Conservation (phyloP, 257 asterid genomes). For the Agastache rugosa region DNA sequence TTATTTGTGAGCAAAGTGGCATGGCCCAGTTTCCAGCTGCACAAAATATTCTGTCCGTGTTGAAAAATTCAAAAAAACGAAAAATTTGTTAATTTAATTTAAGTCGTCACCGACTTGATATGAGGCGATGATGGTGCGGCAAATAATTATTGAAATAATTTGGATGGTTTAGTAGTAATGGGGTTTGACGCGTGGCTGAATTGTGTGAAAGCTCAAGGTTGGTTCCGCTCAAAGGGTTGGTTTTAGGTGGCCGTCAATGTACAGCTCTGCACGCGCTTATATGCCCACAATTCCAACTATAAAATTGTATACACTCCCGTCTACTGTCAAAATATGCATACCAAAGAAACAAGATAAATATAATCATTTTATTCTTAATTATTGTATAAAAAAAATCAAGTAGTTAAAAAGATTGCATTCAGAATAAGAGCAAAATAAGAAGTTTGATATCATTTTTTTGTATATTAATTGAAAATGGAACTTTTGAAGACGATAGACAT, state of each 20-base stretch:
- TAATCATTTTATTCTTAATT: too few relatives aligned
- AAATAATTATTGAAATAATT: background rate
- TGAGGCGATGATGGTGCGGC: conserved; percentile 17
- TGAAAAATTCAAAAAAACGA: background rate
- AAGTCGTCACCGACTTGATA: conserved; percentile 20
- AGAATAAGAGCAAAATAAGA: too few relatives aligned
- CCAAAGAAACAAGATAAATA: too few relatives aligned
- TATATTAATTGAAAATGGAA: too few relatives aligned
- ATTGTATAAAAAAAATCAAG: too few relatives aligned
- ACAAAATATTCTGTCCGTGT: conserved; percentile 29
- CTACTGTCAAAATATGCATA: too few relatives aligned
- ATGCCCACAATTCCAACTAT: conserved; percentile 3
- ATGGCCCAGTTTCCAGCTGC: conserved; percentile 21
- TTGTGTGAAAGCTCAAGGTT: background rate
- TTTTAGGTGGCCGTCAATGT: conserved; percentile 9
- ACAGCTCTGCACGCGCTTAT: conserved; percentile 25
- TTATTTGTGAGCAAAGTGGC: background rate
- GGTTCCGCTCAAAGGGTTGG: background rate
- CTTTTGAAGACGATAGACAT: too few relatives aligned
- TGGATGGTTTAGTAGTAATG: background rate
- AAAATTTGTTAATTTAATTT: background rate
- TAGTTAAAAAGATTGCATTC: too few relatives aligned
- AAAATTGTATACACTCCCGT: background rate
- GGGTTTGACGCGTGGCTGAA: conserved; percentile 26
- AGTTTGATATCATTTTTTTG: too few relatives aligned